Evolutionary conservation across 140 eudicot species (phyloP).

Genomic region (Ambrosia hybrid): DNA sequence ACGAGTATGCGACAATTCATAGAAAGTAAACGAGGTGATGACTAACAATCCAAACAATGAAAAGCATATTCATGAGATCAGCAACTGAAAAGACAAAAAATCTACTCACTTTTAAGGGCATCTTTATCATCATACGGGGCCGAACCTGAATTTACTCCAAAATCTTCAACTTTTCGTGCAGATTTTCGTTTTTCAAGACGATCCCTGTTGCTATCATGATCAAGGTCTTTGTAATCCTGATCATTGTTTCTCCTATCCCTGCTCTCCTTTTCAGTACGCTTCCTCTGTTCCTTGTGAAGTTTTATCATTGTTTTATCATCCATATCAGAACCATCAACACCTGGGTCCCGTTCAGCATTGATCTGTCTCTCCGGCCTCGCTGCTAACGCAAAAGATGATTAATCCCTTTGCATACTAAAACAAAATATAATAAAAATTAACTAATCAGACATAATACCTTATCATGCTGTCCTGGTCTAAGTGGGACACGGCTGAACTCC

Average conservation of each 20-base stretch:
- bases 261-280: constrained; percentile 63
- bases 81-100: neutral
- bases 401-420: neutral
- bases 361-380: constrained; percentile 67
- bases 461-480: constrained; percentile 59
- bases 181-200: constrained; percentile 74
- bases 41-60: neutral
- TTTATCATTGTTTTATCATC: constrained; percentile 71
- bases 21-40: neutral
- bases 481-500: constrained; percentile 61
- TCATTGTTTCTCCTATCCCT: constrained; percentile 72
- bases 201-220: constrained; percentile 66
- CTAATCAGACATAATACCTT: constrained; percentile 45
- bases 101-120: constrained; percentile 79
- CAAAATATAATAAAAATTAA: neutral
- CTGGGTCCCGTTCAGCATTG: constrained; percentile 59
- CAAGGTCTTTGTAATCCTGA: constrained; percentile 67
- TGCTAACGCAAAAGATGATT: constrained; percentile 44
- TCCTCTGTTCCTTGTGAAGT: constrained; percentile 76
- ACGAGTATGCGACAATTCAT: neutral
- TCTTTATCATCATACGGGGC: constrained; percentile 74
- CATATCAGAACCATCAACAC: constrained; percentile 80
- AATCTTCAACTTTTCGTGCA: constrained; percentile 85
- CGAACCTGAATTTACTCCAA: constrained; percentile 58
- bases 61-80: constrained; percentile 12